Percentiles rank a stretch among this genome's conserved stretches.
These are phyloP conservation scores for Fagus crenata DNA, from an alignment of 306 rosid species.

Conservation along the genomic window DNA sequence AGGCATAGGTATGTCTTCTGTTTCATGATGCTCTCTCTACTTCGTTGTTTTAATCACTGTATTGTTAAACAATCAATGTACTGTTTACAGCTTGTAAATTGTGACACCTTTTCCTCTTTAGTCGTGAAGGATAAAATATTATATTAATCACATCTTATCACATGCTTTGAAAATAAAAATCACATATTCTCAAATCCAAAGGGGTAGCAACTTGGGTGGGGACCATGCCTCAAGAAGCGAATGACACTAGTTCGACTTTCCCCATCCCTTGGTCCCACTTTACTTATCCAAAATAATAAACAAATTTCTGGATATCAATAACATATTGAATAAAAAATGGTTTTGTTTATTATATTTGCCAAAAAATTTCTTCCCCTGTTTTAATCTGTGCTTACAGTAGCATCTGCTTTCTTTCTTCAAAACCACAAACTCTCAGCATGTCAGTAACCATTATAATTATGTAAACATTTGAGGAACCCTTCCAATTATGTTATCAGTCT, in stretches of 20 bases:
- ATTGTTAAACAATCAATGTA: neutral
- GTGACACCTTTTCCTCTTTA: neutral
- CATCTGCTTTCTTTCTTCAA: neutral
- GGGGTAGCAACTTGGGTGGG: neutral
- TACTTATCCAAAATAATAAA: neutral
- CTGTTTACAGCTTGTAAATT: neutral
- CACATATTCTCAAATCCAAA: neutral
- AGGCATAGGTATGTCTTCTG: slow-evolving; percentile 70
- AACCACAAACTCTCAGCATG: neutral
- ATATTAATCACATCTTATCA: neutral
- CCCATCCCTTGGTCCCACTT: neutral
- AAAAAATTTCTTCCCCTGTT: neutral
- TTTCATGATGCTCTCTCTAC: neutral
- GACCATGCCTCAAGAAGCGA: neutral
- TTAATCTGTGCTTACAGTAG: neutral
- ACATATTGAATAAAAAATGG: neutral
- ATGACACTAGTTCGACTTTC: neutral
- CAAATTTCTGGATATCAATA: neutral
- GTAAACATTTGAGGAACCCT: neutral
- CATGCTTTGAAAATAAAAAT: neutral
- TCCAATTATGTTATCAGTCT: neutral
- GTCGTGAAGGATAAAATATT: neutral
- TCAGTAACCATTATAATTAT: neutral
- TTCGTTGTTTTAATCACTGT: neutral
- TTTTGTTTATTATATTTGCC: neutral